Conservation (phyloP, 805 yeast species). For the Yarrowia sp. region DNA sequence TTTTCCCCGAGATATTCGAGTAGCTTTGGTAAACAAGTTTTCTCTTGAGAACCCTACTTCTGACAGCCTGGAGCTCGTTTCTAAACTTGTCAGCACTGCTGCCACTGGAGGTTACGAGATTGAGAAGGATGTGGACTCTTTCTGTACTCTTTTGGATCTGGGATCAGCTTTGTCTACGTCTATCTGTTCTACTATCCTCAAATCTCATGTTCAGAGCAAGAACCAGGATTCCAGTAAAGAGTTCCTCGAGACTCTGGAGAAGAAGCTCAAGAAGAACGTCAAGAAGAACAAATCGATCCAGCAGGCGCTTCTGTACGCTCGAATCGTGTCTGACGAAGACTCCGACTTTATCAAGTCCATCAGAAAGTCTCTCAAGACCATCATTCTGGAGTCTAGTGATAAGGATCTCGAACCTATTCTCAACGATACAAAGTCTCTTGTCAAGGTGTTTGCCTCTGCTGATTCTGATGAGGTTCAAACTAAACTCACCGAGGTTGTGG, state of each 20-base stretch:
- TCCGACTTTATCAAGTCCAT: slow-evolving; percentile 30
- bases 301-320: slow-evolving; percentile 33
- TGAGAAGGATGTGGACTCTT: slow-evolving; percentile 26
- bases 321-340: slow-evolving; percentile 22
- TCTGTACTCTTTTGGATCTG: slow-evolving; percentile 20
- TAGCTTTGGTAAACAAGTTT: slow-evolving; percentile 14
- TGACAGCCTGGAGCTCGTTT: slow-evolving; percentile 22
- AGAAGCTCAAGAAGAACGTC: slow-evolving; percentile 27
- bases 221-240: slow-evolving; percentile 20
- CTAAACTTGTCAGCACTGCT: slow-evolving; percentile 4
- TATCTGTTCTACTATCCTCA: slow-evolving; percentile 15
- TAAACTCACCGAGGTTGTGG: neutral
- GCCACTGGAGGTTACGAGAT: neutral
- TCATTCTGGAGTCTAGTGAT: slow-evolving; percentile 15
- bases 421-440: slow-evolving; percentile 23
- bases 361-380: slow-evolving; percentile 21
- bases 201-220: slow-evolving; percentile 6
- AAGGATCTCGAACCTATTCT: slow-evolving; percentile 3
- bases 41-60: slow-evolving; percentile 1
- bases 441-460: slow-evolving; percentile 10
- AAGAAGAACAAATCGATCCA: slow-evolving; percentile 29
- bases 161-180: slow-evolving; percentile 17
- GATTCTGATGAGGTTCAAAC: slow-evolving; percentile 5
- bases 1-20: slow-evolving; percentile 18
- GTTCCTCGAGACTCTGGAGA: slow-evolving; percentile 28